Base-by-base conservation (phyloP, 2,329 filamentous ascomycete species). In the Xylariaceae sp. region DNA sequence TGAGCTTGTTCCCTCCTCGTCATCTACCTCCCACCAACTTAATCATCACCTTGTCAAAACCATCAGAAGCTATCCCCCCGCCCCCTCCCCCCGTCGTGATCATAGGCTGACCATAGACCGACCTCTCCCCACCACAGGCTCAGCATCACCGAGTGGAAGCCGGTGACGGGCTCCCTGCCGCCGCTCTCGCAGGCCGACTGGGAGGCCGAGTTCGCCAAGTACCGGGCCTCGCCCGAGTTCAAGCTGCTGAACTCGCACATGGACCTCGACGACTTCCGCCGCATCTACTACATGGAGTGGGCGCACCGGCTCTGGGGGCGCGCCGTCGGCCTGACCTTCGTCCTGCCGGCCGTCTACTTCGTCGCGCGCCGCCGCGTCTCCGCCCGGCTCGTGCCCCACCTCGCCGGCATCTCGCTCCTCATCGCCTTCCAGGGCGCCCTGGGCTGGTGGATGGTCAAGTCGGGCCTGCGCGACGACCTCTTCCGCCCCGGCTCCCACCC, bases 271-370 rank as follows among this genome's bases (percentile, higher is more conserved):
- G 92, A 98, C 58, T 98, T 96, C 68, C 95, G 96, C 63, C 83
- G 92, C 57, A 98, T 98, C 47, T 98, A 96, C 72, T 98, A 83
- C 60, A 96, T 96, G 92, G 92, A 98, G 68, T 98, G 92, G 92
- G 79, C 81, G 27, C 92, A 98, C 61, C 78, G 92, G 19, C 72
- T 95, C 35, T 96, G 92, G 89, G 92, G 92, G 29, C 81, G 92
- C 44, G 71, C 94, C 49, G 85, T 98, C 37, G 92, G 92, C 38
- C 61, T 96, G 42, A 83, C 86, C 32, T 95, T 96, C 59, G 78
- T 94, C 30, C 55, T 95, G 2, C 92, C 92, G 2, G 85, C 90
- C 6, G 61, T 82, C 36, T 96, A 94, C 68, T 93, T 96, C 55
- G 75, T 95, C 53, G 80, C 81, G 14, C 79, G 83, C 27, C 77